Evolutionary conservation across 805 yeast genomes (phyloP).

Genomic region (Candida mattraensis): DNA sequence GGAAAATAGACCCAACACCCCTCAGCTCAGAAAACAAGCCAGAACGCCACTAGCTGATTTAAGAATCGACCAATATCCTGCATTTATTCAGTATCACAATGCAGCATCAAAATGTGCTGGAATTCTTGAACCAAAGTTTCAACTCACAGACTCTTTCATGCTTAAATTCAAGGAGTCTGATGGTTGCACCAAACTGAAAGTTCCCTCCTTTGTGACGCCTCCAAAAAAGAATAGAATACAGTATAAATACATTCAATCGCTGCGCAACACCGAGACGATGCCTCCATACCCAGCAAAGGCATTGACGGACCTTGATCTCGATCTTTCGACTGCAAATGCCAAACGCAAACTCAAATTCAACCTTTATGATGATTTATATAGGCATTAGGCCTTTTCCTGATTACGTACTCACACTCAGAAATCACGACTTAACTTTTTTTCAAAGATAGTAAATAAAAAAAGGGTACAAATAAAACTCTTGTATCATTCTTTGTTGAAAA

Average conservation of each 20-base stretch:
- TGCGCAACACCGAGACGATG: slow-evolving; percentile 1
- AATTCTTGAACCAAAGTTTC: slow-evolving; percentile 20
- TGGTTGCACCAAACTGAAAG: slow-evolving; percentile 1
- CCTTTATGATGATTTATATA: slow-evolving; percentile 15
- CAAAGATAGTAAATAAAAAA: slow-evolving; percentile 5
- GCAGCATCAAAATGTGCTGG: slow-evolving; percentile 8
- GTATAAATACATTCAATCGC: slow-evolving; percentile 20
- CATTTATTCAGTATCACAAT: slow-evolving; percentile 14
- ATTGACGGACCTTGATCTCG: slow-evolving; percentile 11
- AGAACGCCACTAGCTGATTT: slow-evolving; percentile 15
- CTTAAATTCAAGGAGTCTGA: slow-evolving; percentile 7
- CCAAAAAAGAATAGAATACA: slow-evolving; percentile 19
- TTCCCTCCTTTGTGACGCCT: slow-evolving; percentile 27
- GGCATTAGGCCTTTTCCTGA: not conserved
- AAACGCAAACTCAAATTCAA: slow-evolving; percentile 15
- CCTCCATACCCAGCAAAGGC: not conserved
- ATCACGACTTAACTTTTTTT: not conserved
- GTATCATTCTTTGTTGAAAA: not conserved
- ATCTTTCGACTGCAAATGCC: slow-evolving; percentile 2
- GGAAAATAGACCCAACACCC: slow-evolving; percentile 1
- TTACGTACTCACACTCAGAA: not conserved
- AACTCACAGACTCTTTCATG: slow-evolving; percentile 21
- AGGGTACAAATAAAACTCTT: slow-evolving; percentile 2
- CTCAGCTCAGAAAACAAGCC: slow-evolving; percentile 6
- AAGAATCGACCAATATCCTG: slow-evolving; percentile 20